phyloP scores from a whole-genome alignment of 768 basidiomycete species.

The Lactifluus subvellereus region DNA sequence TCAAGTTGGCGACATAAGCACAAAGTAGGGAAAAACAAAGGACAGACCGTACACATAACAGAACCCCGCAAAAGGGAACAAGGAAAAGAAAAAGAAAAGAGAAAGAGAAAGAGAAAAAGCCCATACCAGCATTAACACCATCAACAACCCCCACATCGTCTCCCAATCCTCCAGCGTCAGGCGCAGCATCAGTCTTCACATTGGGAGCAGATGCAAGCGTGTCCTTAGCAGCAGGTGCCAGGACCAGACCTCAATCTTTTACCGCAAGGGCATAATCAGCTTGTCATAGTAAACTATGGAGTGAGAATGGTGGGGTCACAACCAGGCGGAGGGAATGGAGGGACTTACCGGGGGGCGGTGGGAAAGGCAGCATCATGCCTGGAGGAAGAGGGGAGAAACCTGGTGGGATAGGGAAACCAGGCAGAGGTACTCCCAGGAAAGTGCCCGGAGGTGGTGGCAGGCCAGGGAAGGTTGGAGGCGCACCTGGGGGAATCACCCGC shows the following conservation, averaged over 20 bases:
- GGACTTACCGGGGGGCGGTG: constrained; percentile 23
- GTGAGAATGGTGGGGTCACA: constrained; percentile 30
- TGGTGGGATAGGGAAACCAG: constrained; percentile 33
- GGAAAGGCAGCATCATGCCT: constrained; percentile 29
- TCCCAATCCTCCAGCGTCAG: constrained; percentile 6
- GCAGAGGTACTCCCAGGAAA: constrained; percentile 34
- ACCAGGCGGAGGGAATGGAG: constrained; percentile 28
- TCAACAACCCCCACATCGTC: constrained; percentile 6
- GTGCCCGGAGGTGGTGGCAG: constrained; percentile 40
- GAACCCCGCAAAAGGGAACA: constrained; percentile 6
- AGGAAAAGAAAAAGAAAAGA: constrained; percentile 13
- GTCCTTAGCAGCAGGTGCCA: constrained; percentile 44
- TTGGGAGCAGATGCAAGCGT: constrained; percentile 30
- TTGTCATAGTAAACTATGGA: neutral
- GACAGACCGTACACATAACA: constrained; percentile 30
- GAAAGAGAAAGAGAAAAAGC: constrained; percentile 18
- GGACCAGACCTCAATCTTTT: constrained; percentile 74
- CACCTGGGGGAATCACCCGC: constrained; percentile 39
- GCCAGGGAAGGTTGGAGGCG: constrained; percentile 40
- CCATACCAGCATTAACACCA: constrained; percentile 25
- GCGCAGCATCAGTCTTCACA: constrained; percentile 29
- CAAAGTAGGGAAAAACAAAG: constrained; percentile 21
- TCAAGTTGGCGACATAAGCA: constrained; percentile 50
- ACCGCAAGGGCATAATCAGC: neutral
- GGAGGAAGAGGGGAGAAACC: constrained; percentile 29